Evolutionary conservation across 371 early-diverging fungal species (phyloP), one percentile per base, ranked within the genome.

Genomic region (Mortierella sp.): DNA sequence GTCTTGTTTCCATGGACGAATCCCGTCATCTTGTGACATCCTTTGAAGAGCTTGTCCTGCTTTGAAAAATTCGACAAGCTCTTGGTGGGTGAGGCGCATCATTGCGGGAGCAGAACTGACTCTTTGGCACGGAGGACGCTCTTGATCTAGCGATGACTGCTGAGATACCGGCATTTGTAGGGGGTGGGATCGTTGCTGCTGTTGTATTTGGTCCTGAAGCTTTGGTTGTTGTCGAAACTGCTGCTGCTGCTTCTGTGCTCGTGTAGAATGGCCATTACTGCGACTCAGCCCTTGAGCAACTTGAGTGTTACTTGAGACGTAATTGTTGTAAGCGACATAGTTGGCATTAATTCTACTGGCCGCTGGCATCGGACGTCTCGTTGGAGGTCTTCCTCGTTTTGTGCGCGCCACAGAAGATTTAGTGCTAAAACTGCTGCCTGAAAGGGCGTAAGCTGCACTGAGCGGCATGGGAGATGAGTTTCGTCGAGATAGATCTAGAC

Each of bases 21-120:
- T 78, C 16, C 90, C 90, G 72, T 87, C 85, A 63, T 90, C 89
- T 59, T 85, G 87, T 0, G 89, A 89, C 59, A 90, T 76, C n/a
- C 87, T 77, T 64, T 88, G 88, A 9, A 90, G 78, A 6, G 85
- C 72, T 45, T 88, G 84, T 19, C 88, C 86, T 9, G 90, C 88
- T 69, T 85, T 86, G 67, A 90, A 86, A 19, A 88, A 85, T 52
- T 89, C 90, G 36, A 87, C 84, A 33, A 88, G 84, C 45, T 89
- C 88, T 45, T 85, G 76, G 24, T 70, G 77, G 6, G 74, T 65
- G 38, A 76, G 55, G 22, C 74, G 65, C 16, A 72, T 69, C 19
- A 68, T 43, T 8, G 74, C 19, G 22, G 68, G 60, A 13, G 59
- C 50, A 1, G 68, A 75, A 47, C 53, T 69, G 16, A 41, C 53